Evolutionary conservation across 768 basidiomycete genomes (phyloP).

Genomic region (Lactarius deliciosus): DNA sequence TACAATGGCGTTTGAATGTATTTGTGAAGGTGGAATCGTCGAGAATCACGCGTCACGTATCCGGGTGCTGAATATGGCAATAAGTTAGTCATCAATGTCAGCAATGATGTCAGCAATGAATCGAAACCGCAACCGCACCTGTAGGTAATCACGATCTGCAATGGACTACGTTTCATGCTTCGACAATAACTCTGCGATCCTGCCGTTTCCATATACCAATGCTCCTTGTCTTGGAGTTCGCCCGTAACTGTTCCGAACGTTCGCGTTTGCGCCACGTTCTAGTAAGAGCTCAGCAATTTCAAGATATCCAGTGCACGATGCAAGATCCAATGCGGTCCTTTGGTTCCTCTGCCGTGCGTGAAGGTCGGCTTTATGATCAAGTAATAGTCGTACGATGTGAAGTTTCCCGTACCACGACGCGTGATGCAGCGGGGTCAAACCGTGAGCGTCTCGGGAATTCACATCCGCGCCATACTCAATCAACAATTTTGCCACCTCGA

Average conservation of each 20-base stretch:
- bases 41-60: too few relatives aligned
- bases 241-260: neutral
- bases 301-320: neutral
- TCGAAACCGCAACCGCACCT: too few relatives aligned
- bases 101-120: too few relatives aligned
- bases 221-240: conserved; percentile 1
- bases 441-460: neutral
- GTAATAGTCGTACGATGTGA: neutral
- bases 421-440: neutral
- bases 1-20: too few relatives aligned
- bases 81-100: too few relatives aligned
- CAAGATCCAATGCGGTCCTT: conserved; percentile 4
- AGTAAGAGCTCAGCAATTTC: neutral
- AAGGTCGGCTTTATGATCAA: neutral
- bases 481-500: neutral
- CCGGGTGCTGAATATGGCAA: too few relatives aligned
- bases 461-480: neutral
- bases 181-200: neutral
- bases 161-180: neutral
- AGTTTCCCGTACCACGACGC: neutral
- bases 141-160: too few relatives aligned
- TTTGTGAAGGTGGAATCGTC: too few relatives aligned
- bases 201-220: neutral
- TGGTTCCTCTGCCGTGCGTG: neutral
- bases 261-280: neutral